These are phyloP conservation scores for Kurtzmaniella quercitrusa DNA, from an alignment of 1,139 yeast genomes.

Conservation along the genomic window DNA sequence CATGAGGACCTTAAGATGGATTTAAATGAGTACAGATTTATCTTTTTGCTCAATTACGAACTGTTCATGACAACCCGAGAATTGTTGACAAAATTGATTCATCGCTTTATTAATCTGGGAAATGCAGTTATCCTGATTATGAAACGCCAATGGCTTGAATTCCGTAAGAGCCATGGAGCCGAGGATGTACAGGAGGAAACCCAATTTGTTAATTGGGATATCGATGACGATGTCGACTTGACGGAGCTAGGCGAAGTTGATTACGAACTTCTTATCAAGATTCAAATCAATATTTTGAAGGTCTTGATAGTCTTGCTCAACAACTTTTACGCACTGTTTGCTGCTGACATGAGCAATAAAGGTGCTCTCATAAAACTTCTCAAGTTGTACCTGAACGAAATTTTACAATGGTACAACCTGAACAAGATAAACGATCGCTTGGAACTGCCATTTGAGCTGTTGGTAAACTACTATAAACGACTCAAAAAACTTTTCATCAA, in stretches of 20 bases:
- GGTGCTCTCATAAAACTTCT: conserved; percentile 61
- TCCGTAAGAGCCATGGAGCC: conserved; percentile 1
- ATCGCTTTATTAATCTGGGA: conserved; percentile 43
- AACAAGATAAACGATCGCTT: conserved; percentile 38
- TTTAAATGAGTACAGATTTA: conserved; percentile 41
- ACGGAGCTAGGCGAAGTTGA: conserved; percentile 43
- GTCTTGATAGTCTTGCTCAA: conserved; percentile 69
- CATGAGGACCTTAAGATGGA: conserved; percentile 37
- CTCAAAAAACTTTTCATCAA: conserved; percentile 73
- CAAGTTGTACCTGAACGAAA: conserved; percentile 66
- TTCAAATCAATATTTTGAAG: conserved; percentile 80
- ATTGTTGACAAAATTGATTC: conserved; percentile 40
- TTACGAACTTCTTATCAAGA: conserved; percentile 59
- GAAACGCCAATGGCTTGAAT: conserved; percentile 24
- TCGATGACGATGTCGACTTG: conserved; percentile 33
- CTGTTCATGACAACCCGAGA: conserved; percentile 42
- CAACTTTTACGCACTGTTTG: conserved; percentile 72
- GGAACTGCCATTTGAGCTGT: conserved; percentile 42
- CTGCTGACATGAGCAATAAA: conserved; percentile 63
- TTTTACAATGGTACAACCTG: conserved; percentile 65
- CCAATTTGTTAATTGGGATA: conserved; percentile 53
- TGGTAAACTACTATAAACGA: conserved; percentile 60
- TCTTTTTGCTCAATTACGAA: conserved; percentile 40
- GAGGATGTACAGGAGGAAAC: conserved; percentile 9
- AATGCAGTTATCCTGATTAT: conserved; percentile 47